Percentiles rank a stretch among this genome's conserved stretches.
Evolutionary conservation across 805 yeast genomes (phyloP).

Genomic region (Wickerhamomyces canadensis): DNA sequence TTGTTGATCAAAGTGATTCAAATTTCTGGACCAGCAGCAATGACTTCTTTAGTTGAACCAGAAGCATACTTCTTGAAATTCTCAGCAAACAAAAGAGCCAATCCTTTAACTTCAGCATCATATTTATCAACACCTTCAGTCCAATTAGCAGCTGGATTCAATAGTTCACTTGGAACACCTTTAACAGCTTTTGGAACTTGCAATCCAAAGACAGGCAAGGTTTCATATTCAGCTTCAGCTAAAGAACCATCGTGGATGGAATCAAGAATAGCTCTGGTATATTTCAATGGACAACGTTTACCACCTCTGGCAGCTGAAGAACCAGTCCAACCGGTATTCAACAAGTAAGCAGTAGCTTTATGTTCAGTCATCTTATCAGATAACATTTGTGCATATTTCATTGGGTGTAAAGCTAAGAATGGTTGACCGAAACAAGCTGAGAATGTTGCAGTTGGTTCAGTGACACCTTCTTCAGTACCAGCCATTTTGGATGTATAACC

Average conservation of each 20-base stretch:
- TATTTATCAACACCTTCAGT: conserved; percentile 50
- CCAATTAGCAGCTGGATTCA: conserved; percentile 88
- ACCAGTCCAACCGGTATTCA: conserved; percentile 99
- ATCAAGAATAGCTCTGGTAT: conserved; percentile 94
- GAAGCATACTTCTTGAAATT: conserved; percentile 82
- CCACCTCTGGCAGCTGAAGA: conserved; percentile 90
- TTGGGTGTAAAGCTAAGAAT: conserved; percentile 95
- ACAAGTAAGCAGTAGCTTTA: conserved; percentile 90
- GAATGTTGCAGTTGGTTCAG: conserved; percentile 97
- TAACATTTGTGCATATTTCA: conserved; percentile 94
- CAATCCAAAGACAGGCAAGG: conserved; percentile 81
- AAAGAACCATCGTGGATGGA: conserved; percentile 91
- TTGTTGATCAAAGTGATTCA: neutral
- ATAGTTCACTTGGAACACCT: conserved; percentile 71
- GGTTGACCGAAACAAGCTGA: conserved; percentile 99
- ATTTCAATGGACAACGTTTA: conserved; percentile 94
- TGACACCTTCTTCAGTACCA: conserved; percentile 97
- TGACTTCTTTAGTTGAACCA: conserved; percentile 79
- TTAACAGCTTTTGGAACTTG: conserved; percentile 77
- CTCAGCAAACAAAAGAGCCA: conserved; percentile 75
- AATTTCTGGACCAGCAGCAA: conserved; percentile 82
- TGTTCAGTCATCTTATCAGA: conserved; percentile 87
- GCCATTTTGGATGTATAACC: conserved; percentile 99
- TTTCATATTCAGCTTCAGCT: conserved; percentile 73
- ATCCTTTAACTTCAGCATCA: conserved; percentile 48